These are phyloP conservation scores for Physaria fendleri DNA, from an alignment of 345 rosid species.

Conservation along the genomic window DNA sequence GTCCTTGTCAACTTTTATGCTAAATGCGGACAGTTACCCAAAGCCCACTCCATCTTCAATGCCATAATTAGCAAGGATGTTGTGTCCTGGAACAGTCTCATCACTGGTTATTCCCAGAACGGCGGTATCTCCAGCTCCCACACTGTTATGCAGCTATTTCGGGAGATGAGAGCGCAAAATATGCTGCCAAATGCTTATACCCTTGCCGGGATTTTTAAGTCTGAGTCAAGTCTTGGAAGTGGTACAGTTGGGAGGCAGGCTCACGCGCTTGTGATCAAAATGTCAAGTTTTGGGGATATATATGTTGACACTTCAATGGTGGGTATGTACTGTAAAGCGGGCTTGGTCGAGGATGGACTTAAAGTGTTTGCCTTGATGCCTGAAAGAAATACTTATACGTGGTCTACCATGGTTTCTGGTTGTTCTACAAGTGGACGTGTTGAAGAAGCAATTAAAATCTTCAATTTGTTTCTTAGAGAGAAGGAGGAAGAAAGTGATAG, in stretches of 20 bases:
- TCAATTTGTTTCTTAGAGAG: slow-evolving; percentile 40
- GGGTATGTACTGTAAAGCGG: slow-evolving; percentile 59
- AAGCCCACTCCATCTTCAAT: slow-evolving; percentile 54
- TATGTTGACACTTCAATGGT: slow-evolving; percentile 74
- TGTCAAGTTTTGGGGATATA: slow-evolving; percentile 50
- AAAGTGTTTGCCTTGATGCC: slow-evolving; percentile 60
- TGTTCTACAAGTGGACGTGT: slow-evolving; percentile 48
- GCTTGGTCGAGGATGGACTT: slow-evolving; percentile 46
- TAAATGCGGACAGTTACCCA: slow-evolving; percentile 46
- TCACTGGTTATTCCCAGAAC: slow-evolving; percentile 60
- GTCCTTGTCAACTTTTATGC: slow-evolving; percentile 66
- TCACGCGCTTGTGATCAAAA: slow-evolving; percentile 56
- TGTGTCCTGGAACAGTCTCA: slow-evolving; percentile 79
- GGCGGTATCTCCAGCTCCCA: slow-evolving; percentile 44
- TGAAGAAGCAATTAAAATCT: slow-evolving; percentile 36
- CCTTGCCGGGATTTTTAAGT: slow-evolving; percentile 62
- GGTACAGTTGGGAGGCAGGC: slow-evolving; percentile 49
- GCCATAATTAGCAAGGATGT: slow-evolving; percentile 46
- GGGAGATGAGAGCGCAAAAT: slow-evolving; percentile 55
- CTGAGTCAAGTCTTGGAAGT: slow-evolving; percentile 40
- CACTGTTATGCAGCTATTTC: slow-evolving; percentile 49
- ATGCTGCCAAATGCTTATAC: slow-evolving; percentile 70
- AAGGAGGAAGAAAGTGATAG: slow-evolving; percentile 37
- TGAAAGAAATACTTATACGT: slow-evolving; percentile 50
- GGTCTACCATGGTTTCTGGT: slow-evolving; percentile 76